Evolutionary conservation across 257 asterid species (phyloP), one percentile per base, ranked within the genome.

Genomic region (Ligustrum vulgare): DNA sequence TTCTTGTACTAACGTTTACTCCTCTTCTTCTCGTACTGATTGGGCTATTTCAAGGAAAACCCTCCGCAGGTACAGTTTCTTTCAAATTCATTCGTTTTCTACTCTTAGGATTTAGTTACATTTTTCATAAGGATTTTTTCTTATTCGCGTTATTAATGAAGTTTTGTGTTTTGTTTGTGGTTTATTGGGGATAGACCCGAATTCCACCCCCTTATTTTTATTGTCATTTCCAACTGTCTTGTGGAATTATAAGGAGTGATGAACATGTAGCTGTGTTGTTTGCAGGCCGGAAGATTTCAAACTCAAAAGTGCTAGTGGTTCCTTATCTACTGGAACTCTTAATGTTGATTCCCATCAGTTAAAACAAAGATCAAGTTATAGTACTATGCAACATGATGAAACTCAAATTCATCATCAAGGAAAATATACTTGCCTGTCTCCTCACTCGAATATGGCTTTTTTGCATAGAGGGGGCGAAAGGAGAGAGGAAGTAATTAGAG

Each of bases 261-360:
- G 20, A n/a, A 37, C 2, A 18, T 10, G 73, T 73, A 13, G 36
- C 28, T 41, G 62, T 39, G 25, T 31, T 78, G 68, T 76, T 71
- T 74, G 72, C 91, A 91, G 98, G 82, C 63, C 81, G 71, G 96
- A 89, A 76, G 89, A 81, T 80, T 83, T 76, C 75, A 82, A 78
- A 32, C 47, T 80, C 65, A 68, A 45, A 45, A 75, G 78, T 49
- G 78, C 75, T 18, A 70, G 71, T 28, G 72, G 75, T 69, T 76
- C 80, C 54, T 43, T 79, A 58, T 67, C 88, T n/a, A 82, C 49
- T 36, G 78, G 78, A 67, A 73, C 79, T 39, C 67, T 28, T 70
- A 77, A 39, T 78, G 78, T 85, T 16, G 80, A 84, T 83, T 72
- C 86, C 63, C 72, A 76, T 78, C 77, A 81, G 73, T 72, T 77